These are phyloP conservation scores for Botrytis aclada DNA, from an alignment of 2,329 filamentous ascomycete genomes.

Conservation along the genomic window DNA sequence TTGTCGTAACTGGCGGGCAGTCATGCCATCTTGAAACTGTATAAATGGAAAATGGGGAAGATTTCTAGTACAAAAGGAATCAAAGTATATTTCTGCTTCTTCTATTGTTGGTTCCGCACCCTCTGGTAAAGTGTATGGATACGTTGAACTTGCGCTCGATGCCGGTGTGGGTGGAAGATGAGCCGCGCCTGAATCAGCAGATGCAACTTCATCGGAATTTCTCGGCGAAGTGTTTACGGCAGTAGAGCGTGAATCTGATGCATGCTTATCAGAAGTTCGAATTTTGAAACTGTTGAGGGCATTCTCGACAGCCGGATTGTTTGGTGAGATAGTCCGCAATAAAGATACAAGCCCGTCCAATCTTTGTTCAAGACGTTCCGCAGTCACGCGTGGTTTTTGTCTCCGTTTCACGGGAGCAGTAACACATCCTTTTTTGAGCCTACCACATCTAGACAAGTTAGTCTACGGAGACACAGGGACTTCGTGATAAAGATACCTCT, in stretches of 20 bases:
- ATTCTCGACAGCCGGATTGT: conserved; percentile 13
- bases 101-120: conserved; percentile 27
- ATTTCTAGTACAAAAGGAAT: conserved; percentile 44
- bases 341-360: conserved; percentile 23
- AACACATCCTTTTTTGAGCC: conserved; percentile 22
- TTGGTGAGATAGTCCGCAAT: conserved; percentile 10
- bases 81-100: conserved; percentile 43
- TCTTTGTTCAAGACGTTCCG: conserved; percentile 25
- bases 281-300: background rate
- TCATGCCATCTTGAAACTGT: conserved; percentile 41
- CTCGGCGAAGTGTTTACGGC: background rate
- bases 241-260: background rate
- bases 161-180: conserved; percentile 4
- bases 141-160: background rate
- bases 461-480: background rate
- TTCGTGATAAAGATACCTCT: background rate
- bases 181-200: background rate
- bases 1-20: conserved; percentile 41
- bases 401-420: conserved; percentile 18
- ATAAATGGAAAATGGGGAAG: conserved; percentile 48
- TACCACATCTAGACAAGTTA: conserved; percentile 20
- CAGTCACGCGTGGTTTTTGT: conserved; percentile 19
- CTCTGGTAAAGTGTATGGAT: background rate
- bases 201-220: background rate
- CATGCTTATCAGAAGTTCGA: background rate